Evolutionary conservation across 768 basidiomycete genomes (phyloP).

Genomic region (Pleurotus cornucopiae): DNA sequence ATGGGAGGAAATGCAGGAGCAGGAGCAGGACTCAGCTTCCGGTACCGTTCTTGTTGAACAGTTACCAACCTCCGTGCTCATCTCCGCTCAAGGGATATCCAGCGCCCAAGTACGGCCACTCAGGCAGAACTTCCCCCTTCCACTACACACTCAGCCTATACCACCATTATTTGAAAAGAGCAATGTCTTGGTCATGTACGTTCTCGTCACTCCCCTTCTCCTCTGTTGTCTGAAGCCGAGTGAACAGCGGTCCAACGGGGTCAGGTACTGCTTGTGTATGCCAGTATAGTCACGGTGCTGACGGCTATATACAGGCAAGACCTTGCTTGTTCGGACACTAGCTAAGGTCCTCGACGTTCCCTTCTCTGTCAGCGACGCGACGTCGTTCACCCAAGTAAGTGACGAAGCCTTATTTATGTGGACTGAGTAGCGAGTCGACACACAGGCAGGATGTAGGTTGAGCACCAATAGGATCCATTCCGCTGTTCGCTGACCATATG

Average conservation of each 20-base stretch:
- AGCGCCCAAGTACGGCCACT: constrained; percentile 65
- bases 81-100: constrained; percentile 32
- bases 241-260: constrained; percentile 63
- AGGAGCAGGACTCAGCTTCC: background rate
- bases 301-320: constrained; percentile 59
- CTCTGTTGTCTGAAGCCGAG: background rate
- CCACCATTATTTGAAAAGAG: constrained; percentile 84
- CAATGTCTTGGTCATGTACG: constrained; percentile 89
- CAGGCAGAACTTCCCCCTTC: constrained; percentile 42
- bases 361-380: constrained; percentile 91
- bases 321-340: constrained; percentile 85
- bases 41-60: background rate
- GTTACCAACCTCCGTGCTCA: constrained; percentile 19
- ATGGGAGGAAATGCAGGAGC: constrained; percentile 8
- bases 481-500: constrained; percentile 8
- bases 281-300: background rate
- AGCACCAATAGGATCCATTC: background rate
- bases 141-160: constrained; percentile 36
- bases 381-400: constrained; percentile 83
- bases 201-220: constrained; percentile 6
- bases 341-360: constrained; percentile 90
- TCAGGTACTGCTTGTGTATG: constrained; percentile 46
- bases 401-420: background rate
- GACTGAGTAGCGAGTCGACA: background rate
- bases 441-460: constrained; percentile 69